phyloP scores from a whole-genome alignment of 805 yeast genomes.

The Saccharomycopsis sp. region DNA sequence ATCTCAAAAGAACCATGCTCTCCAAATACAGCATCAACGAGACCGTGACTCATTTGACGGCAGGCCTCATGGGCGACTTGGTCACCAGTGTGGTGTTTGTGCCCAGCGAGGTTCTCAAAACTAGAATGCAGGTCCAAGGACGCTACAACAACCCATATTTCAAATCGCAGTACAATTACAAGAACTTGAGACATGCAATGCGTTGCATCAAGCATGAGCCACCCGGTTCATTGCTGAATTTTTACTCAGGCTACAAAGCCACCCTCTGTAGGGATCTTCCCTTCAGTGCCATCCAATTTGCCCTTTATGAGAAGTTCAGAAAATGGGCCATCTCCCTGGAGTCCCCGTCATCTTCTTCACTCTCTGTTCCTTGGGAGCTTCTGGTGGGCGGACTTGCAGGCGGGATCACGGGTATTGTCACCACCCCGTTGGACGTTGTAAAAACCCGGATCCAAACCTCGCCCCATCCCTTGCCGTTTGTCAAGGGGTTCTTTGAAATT shows the following conservation, averaged over 20 bases:
- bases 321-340: constrained; percentile 43
- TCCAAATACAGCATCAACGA: constrained; percentile 59
- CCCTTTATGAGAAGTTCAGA: constrained; percentile 83
- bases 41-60: constrained; percentile 66
- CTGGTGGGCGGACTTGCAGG: constrained; percentile 88
- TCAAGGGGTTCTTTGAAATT: constrained; percentile 29
- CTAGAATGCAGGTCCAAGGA: constrained; percentile 90
- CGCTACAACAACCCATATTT: constrained; percentile 71
- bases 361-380: no score
- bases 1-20: constrained; percentile 61
- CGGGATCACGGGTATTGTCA: constrained; percentile 68
- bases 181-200: constrained; percentile 62
- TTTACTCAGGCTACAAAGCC: constrained; percentile 89
- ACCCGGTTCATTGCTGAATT: constrained; percentile 64
- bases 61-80: constrained; percentile 89
- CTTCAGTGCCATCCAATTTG: constrained; percentile 90
- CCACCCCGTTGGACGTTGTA: constrained; percentile 74
- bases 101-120: constrained; percentile 90
- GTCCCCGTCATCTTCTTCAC: constrained; percentile 36
- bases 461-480: constrained; percentile 30
- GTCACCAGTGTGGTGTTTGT: constrained; percentile 83
- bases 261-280: constrained; percentile 90
- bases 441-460: constrained; percentile 90
- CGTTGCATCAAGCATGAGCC: constrained; percentile 53
- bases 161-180: constrained; percentile 78